A percentile compares a stretch with the other conserved stretches of the same genome.
Evolutionary conservation across 2,329 filamentous ascomycete genomes (phyloP).

Genomic region (Pezicula neosporulosa): DNA sequence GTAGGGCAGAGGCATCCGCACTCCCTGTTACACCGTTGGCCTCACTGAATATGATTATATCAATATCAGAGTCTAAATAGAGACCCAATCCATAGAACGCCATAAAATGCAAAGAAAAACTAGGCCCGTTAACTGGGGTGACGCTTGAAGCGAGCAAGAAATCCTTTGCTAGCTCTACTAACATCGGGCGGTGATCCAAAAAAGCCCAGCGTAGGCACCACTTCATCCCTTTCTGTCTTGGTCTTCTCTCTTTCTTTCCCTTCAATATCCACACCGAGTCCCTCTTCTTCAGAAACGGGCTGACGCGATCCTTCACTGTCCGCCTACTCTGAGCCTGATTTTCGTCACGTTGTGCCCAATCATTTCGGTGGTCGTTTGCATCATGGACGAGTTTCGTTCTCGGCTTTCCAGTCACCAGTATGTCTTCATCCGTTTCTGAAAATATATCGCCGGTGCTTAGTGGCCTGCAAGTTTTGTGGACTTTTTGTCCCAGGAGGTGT

Average conservation of each 20-base stretch:
- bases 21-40: too few relatives aligned
- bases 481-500: slow-evolving; percentile 7
- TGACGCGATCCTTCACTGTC: slow-evolving; percentile 15
- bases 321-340: slow-evolving; percentile 14
- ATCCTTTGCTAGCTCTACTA: slow-evolving; percentile 13
- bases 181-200: slow-evolving; percentile 9
- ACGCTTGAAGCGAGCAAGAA: slow-evolving; percentile 24
- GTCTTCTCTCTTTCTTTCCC: slow-evolving; percentile 30
- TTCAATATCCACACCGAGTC: slow-evolving; percentile 49
- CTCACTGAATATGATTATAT: too few relatives aligned
- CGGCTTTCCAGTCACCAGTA: not conserved
- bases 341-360: slow-evolving; percentile 60
- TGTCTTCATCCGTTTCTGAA: slow-evolving; percentile 15
- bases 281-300: slow-evolving; percentile 35
- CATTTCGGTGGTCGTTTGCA: slow-evolving; percentile 24
- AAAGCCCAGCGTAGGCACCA: slow-evolving; percentile 12
- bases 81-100: not conserved
- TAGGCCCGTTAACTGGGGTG: slow-evolving; percentile 16
- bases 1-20: too few relatives aligned
- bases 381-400: slow-evolving; percentile 11
- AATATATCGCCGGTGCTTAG: slow-evolving; percentile 20
- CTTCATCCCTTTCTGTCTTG: slow-evolving; percentile 18
- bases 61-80: not conserved
- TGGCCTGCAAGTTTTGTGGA: slow-evolving; percentile 11
- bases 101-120: not conserved